Base-by-base conservation (phyloP, 2,329 filamentous ascomycete genomes). In the Aspergillus sclerotialis region DNA sequence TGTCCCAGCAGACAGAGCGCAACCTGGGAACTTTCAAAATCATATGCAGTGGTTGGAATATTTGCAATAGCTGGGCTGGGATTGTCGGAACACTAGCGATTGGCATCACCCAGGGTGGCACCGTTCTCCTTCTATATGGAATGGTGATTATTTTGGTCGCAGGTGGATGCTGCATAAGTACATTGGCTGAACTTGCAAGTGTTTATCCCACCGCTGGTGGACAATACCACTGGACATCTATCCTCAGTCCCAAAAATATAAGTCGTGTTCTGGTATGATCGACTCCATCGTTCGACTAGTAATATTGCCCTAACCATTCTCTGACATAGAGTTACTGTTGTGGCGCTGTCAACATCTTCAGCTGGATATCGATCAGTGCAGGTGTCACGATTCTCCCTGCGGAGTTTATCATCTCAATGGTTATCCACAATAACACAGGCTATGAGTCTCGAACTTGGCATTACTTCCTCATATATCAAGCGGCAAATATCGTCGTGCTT, bases 201-300 rank as follows among this genome's bases (percentile, higher is more conserved):
- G 55, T 55, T 3, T 64, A 60, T 24, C 58, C 60, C 0, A 63
- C 60, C 4, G 61, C 60, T 0, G 60, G 61, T 2, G 61, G 61
- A 3, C 61, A 64, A 30, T 64, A 63, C 35, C 58, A 64, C 16
- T 63, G 57, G 52, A 55, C 57, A 1, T 51, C 46, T 10, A 55
- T 60, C 13, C 28, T 52, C 35, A 38, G 38, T 13, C 47, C 42
- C 1, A 38, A 32, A 19, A 15, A 11, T 1, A 27, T 40, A 7
- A 50, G 38, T 18, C 30, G 36, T 14, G 32, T 13, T 9, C 21
- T 44, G 36, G 35, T 36, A 34, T 14, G 33, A 12, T 11, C n/a
- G n/a, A n/a, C n/a, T n/a, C n/a, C n/a, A n/a, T n/a, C n/a, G n/a
- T n/a, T n/a, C n/a, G n/a, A n/a, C n/a, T n/a, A n/a, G n/a, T n/a